These are phyloP conservation scores for Sugiyamaella boreocaroliniensis DNA, from an alignment of 805 yeast species.

Conservation along the genomic window DNA sequence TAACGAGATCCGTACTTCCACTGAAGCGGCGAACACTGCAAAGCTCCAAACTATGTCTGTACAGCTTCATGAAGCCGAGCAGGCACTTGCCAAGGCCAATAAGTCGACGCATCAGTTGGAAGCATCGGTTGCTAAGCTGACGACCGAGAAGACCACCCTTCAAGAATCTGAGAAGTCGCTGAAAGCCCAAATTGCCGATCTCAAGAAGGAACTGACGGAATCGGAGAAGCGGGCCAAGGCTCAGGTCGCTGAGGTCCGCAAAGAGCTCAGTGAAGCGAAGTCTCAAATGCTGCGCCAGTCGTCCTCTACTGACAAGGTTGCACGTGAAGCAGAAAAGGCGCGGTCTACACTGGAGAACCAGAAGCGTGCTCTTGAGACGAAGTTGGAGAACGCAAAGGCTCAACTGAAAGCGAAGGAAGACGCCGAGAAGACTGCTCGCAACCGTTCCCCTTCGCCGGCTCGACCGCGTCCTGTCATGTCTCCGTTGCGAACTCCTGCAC, in stretches of 20 bases:
- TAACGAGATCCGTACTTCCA: neutral
- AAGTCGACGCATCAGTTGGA: neutral
- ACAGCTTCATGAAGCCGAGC: neutral
- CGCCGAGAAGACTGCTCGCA: neutral
- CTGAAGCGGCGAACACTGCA: neutral
- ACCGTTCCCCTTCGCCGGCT: neutral
- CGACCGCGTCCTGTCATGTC: neutral
- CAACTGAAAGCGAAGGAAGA: neutral
- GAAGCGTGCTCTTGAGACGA: constrained; percentile 13
- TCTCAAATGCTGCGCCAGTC: constrained; percentile 9
- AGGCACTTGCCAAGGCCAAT: neutral
- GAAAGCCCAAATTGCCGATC: constrained; percentile 10
- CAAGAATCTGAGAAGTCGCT: constrained; percentile 8
- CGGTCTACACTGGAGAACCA: constrained; percentile 7
- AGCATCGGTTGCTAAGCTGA: neutral
- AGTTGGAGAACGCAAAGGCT: constrained; percentile 11
- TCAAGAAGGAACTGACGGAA: neutral
- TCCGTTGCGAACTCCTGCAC: no score
- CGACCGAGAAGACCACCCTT: constrained; percentile 5
- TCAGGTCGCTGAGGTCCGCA: neutral
- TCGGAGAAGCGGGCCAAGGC: neutral
- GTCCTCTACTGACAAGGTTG: constrained; percentile 6
- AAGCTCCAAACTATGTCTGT: neutral
- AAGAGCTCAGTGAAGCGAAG: constrained; percentile 1
- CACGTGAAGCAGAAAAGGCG: constrained; percentile 9